Conservation (phyloP, 805 yeast genomes). For the Myxozyma melibiosi region DNA sequence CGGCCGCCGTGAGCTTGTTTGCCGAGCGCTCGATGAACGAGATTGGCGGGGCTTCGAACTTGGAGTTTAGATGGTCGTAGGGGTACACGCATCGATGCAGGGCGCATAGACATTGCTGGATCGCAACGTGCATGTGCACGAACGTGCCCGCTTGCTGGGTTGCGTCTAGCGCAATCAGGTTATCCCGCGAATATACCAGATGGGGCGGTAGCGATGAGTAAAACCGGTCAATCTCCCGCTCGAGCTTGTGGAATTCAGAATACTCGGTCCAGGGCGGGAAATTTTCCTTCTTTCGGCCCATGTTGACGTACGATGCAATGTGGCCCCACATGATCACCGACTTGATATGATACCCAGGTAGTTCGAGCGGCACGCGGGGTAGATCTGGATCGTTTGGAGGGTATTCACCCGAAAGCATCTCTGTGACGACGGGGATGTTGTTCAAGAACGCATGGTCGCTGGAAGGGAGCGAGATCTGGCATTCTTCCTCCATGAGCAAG, state of each 20-base stretch:
- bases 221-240: constrained; percentile 34
- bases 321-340: constrained; percentile 37
- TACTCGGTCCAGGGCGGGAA: constrained; percentile 41
- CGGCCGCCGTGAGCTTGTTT: constrained; percentile 40
- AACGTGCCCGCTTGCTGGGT: constrained; percentile 38
- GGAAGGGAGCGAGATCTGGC: constrained; percentile 39
- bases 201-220: constrained; percentile 35
- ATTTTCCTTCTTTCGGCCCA: constrained; percentile 35
- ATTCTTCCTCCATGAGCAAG: constrained; percentile 37
- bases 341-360: constrained; percentile 35
- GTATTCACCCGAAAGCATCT: constrained; percentile 34
- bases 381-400: constrained; percentile 33
- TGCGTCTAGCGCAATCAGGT: constrained; percentile 36
- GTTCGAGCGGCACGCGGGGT: constrained; percentile 36
- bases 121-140: constrained; percentile 41
- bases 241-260: constrained; percentile 36
- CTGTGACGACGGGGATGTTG: constrained; percentile 37
- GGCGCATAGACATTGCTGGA: constrained; percentile 39
- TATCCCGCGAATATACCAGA: constrained; percentile 35
- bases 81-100: constrained; percentile 42
- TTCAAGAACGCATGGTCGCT: constrained; percentile 37
- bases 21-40: constrained; percentile 40
- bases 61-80: constrained; percentile 35
- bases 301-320: constrained; percentile 35
- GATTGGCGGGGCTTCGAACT: constrained; percentile 39